These are phyloP conservation scores for Ramalina peruviana DNA, from an alignment of 495 filamentous ascomycete species.

Conservation along the genomic window DNA sequence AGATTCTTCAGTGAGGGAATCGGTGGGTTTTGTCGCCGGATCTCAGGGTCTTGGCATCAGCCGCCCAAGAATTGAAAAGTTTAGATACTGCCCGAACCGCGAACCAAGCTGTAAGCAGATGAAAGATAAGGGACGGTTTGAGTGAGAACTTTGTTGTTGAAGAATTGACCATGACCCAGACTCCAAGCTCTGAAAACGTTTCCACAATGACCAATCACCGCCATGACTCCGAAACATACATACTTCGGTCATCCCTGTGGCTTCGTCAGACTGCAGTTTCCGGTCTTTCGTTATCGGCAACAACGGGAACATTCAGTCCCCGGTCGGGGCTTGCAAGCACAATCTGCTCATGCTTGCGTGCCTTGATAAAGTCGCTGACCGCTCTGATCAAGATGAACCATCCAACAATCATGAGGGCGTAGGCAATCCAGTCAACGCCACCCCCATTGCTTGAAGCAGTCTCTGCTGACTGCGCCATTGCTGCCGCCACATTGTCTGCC, in stretches of 20 bases:
- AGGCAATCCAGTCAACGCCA: slow-evolving; percentile 79
- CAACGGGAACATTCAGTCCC: slow-evolving; percentile 71
- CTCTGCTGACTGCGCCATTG: slow-evolving; percentile 10
- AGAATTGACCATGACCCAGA: too few relatives aligned
- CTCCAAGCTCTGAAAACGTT: too few relatives aligned
- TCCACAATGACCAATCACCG: too few relatives aligned
- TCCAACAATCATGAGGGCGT: slow-evolving; percentile 88
- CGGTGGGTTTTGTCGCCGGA: too few relatives aligned
- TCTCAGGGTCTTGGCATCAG: slow-evolving; percentile 2
- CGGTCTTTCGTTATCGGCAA: slow-evolving; percentile 73
- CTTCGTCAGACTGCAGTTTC: slow-evolving; percentile 60
- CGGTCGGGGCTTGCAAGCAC: slow-evolving; percentile 89
- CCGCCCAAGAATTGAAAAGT: not conserved
- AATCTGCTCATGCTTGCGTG: slow-evolving; percentile 78
- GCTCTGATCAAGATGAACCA: slow-evolving; percentile 94
- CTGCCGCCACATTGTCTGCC: slow-evolving; percentile 22
- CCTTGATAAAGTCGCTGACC: slow-evolving; percentile 76
- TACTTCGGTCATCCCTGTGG: too few relatives aligned
- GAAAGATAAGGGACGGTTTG: too few relatives aligned
- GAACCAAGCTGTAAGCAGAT: too few relatives aligned
- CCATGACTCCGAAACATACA: too few relatives aligned
- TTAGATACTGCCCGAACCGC: too few relatives aligned
- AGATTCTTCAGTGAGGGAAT: too few relatives aligned
- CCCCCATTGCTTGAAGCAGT: slow-evolving; percentile 35
- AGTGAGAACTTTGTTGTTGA: too few relatives aligned